Conservation (phyloP, 768 basidiomycete genomes). For the Lactarius akahatsu region DNA sequence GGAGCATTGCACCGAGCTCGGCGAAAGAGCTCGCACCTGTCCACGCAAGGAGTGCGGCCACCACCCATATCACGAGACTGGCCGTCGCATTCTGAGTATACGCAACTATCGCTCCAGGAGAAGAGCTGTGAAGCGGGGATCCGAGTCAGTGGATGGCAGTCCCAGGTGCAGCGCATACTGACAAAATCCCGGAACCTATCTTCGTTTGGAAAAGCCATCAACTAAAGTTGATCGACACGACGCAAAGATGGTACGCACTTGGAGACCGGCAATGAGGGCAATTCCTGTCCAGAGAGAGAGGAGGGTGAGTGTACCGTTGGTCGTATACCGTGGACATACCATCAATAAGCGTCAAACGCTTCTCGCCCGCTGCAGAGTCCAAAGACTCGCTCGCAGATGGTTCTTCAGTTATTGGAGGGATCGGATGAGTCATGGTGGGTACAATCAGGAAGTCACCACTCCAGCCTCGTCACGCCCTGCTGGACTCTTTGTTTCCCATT, state of each 20-base stretch:
- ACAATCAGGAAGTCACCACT: neutral
- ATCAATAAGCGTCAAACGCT: slow-evolving; percentile 6
- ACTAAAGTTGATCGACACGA: neutral
- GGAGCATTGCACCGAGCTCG: slow-evolving; percentile 16
- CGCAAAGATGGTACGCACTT: neutral
- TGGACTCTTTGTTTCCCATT: neutral
- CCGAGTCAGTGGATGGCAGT: neutral
- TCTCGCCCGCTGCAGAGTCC: slow-evolving; percentile 10
- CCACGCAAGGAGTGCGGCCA: slow-evolving; percentile 10
- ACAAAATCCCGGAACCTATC: slow-evolving; percentile 22
- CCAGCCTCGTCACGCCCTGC: neutral
- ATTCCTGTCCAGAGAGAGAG: neutral
- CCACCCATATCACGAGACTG: slow-evolving; percentile 6
- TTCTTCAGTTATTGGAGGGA: neutral
- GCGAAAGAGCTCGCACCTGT: slow-evolving; percentile 17
- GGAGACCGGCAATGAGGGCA: slow-evolving; percentile 15
- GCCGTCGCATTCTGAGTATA: slow-evolving; percentile 10
- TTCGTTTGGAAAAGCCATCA: neutral
- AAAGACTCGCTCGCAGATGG: neutral
- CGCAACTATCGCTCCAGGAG: slow-evolving; percentile 16
- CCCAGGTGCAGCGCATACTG: neutral
- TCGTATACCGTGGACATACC: neutral
- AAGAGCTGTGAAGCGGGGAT: neutral
- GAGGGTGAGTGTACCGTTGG: neutral
- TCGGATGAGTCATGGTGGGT: neutral